Conservation (phyloP, 2,329 filamentous ascomycete species). For the Nannizziopsis barbatae region DNA sequence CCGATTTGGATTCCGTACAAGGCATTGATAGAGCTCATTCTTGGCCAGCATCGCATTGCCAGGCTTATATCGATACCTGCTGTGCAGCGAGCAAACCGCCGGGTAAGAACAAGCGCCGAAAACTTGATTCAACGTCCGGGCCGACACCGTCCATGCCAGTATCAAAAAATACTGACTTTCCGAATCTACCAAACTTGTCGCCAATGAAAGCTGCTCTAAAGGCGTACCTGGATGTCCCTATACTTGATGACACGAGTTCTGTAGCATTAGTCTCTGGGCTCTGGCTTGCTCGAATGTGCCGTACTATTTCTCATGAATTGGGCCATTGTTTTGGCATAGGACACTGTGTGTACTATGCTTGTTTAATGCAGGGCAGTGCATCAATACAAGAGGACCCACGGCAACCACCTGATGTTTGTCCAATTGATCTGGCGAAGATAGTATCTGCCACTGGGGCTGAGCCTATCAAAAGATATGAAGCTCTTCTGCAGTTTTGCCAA, state of each 20-base stretch:
- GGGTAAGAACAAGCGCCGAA: constrained; percentile 3
- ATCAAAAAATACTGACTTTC: background rate
- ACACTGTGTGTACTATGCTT: constrained; percentile 45
- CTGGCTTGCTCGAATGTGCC: constrained; percentile 49
- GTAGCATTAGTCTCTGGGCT: constrained; percentile 29
- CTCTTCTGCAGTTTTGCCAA: constrained; percentile 20
- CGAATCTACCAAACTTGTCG: background rate
- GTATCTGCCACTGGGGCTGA: constrained; percentile 17
- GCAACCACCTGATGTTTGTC: constrained; percentile 28
- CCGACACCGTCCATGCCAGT: background rate
- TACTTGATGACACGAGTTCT: constrained; percentile 8
- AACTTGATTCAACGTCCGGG: constrained; percentile 16
- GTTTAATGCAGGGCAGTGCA: constrained; percentile 26
- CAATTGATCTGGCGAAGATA: constrained; percentile 23
- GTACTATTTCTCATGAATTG: constrained; percentile 53
- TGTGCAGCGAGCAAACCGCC: constrained; percentile 21
- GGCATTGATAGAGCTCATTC: constrained; percentile 42
- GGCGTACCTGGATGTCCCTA: constrained; percentile 12
- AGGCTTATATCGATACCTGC: constrained; percentile 36
- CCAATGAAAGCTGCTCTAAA: constrained; percentile 15
- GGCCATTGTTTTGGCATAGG: constrained; percentile 56
- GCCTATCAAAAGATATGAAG: constrained; percentile 16
- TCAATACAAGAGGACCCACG: constrained; percentile 24
- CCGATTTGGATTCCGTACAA: constrained; percentile 35
- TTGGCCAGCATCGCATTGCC: constrained; percentile 56